These are phyloP conservation scores for Tephrocybe sp. DNA, from an alignment of 768 basidiomycete species.

Conservation along the genomic window DNA sequence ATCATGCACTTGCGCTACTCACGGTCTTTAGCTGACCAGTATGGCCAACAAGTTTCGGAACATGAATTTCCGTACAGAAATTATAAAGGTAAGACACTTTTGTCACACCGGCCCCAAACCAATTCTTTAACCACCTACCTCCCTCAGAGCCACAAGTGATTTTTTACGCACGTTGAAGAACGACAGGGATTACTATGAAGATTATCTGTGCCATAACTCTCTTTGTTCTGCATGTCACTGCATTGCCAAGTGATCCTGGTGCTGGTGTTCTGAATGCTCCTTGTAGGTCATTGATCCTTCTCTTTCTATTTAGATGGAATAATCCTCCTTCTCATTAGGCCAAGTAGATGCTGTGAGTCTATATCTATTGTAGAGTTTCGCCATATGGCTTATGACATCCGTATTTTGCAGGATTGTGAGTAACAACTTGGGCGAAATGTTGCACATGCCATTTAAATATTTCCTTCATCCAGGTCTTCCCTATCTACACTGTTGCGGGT, in stretches of 20 bases:
- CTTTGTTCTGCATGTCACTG: background rate
- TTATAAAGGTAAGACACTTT: too few relatives aligned
- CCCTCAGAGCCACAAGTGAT: too few relatives aligned
- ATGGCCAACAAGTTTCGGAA: too few relatives aligned
- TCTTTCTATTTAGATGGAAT: background rate
- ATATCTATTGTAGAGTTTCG: too few relatives aligned
- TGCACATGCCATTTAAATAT: background rate
- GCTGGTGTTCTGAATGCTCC: constrained; percentile 4
- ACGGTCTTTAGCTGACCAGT: too few relatives aligned
- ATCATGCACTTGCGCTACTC: too few relatives aligned
- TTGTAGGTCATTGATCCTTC: background rate
- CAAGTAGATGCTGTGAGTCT: constrained; percentile 1
- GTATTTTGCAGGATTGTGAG: constrained; percentile 8
- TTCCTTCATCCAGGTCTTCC: background rate
- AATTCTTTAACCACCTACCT: too few relatives aligned
- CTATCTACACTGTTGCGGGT: constrained; percentile 8
- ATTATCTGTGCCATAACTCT: background rate
- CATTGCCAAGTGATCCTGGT: background rate
- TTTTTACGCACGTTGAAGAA: too few relatives aligned
- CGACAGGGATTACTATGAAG: too few relatives aligned
- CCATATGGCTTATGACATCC: background rate
- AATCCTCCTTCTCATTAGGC: background rate
- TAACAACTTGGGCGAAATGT: background rate
- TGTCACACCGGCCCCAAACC: too few relatives aligned
- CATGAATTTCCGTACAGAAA: too few relatives aligned